These are phyloP conservation scores for Periconia sp. DNA, from an alignment of 2,329 filamentous ascomycete genomes.

Conservation along the genomic window DNA sequence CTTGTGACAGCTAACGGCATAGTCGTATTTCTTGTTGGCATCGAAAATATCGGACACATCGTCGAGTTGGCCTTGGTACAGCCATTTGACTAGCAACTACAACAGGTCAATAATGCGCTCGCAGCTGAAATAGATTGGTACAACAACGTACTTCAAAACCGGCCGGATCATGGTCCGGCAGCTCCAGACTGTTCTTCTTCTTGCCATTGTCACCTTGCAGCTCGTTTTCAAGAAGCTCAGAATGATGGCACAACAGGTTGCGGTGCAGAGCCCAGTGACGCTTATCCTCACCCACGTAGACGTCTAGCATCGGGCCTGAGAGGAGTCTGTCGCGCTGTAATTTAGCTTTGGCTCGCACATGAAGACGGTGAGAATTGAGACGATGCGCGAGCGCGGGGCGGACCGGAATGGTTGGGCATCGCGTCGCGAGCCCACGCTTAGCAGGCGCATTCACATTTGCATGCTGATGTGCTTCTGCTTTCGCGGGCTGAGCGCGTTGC, in stretches of 20 bases:
- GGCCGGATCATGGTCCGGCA: constrained; percentile 52
- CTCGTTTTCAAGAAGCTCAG: constrained; percentile 47
- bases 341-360: constrained; percentile 49
- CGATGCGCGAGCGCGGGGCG: constrained; percentile 39
- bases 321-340: constrained; percentile 53
- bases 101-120: neutral
- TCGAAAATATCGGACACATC: constrained; percentile 49
- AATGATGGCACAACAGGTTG: constrained; percentile 56
- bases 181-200: constrained; percentile 47
- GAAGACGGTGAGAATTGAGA: constrained; percentile 41
- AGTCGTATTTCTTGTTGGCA: constrained; percentile 55
- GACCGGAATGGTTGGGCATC: constrained; percentile 20
- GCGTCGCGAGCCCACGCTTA: constrained; percentile 8
- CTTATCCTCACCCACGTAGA: constrained; percentile 52
- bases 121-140: neutral
- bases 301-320: constrained; percentile 54
- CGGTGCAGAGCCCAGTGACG: constrained; percentile 56
- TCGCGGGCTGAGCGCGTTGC: constrained; percentile 13
- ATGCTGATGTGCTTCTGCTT: neutral
- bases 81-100: constrained; percentile 55
- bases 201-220: constrained; percentile 42
- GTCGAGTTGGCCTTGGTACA: constrained; percentile 57
- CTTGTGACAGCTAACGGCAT: constrained; percentile 57
- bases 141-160: constrained; percentile 48
- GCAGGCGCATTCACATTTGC: constrained; percentile 1